Conservation (phyloP, 495 filamentous ascomycete species). For the Penicillium goetzii region DNA sequence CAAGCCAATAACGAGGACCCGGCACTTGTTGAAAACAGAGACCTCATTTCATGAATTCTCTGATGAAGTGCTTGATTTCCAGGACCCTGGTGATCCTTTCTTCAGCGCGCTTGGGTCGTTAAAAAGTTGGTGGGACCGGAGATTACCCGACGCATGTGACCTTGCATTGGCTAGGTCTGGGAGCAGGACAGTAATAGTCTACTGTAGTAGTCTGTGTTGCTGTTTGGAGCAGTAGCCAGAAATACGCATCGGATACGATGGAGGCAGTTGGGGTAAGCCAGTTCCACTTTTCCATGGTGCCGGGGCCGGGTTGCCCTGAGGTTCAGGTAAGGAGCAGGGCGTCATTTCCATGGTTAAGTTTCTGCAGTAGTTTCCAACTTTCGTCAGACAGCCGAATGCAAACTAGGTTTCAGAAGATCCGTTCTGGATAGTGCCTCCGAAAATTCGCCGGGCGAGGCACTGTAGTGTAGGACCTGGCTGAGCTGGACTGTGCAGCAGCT, state of each 20-base stretch:
- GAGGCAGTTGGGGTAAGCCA: conserved; percentile 20
- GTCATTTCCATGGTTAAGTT: conserved; percentile 1
- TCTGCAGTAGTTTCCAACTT: background rate
- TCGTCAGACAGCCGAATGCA: background rate
- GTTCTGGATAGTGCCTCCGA: background rate
- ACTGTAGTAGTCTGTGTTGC: background rate
- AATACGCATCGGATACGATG: conserved; percentile 20
- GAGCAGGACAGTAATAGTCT: no score
- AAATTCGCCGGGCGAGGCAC: background rate
- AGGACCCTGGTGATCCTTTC: background rate
- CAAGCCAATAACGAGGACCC: background rate
- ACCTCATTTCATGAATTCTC: background rate
- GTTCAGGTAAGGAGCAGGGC: no score
- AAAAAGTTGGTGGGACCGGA: background rate
- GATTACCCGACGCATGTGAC: background rate
- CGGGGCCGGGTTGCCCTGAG: no score
- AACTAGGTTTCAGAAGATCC: background rate
- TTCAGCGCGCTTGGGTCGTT: background rate
- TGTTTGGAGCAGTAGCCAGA: background rate
- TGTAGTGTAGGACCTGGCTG: background rate
- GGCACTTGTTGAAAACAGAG: background rate
- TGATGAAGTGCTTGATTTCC: background rate
- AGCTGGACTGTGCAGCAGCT: background rate
- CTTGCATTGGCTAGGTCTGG: background rate
- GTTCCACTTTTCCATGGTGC: background rate